Evolutionary conservation across 305 asterid genomes (phyloP), one percentile per base, ranked within the genome.

Genomic region (Rubia tinctorum): DNA sequence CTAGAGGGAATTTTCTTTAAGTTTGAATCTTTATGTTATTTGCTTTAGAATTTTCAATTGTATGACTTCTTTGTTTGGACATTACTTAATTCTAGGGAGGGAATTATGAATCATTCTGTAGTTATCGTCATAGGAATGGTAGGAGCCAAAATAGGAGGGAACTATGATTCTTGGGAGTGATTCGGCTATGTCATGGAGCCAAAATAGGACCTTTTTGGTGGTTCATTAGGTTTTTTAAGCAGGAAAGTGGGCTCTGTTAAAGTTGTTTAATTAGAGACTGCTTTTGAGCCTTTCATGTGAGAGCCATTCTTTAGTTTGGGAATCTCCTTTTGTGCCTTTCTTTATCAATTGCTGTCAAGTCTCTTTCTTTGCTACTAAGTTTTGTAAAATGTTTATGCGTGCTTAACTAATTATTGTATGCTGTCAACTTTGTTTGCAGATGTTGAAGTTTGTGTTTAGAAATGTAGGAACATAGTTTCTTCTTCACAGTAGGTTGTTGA

Each of bases 281-380:
- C n/a, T n/a, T n/a, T n/a, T n/a, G n/a, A n/a, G n/a, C n/a, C 55
- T 77, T 77, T 85, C 87, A 84, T 86, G 83, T 78, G 89, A 81
- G 82, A 81, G 82, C 79, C 77, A 58, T 81, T 84, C 86, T 85
- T 85, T 83, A 82, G 56, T 60, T n/a, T 73, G 81, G 84, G 94
- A 86, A 90, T 89, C 94, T 90, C 84, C 94, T n/a, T 80, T 66
- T 84, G 85, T 82, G 89, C 88, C 83, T 90, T 90, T 82, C 88
- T 83, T 76, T 76, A 20, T n/a, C 43, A 67, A 69, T 65, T 72
- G 79, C 64, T 67, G 49, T 59, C 71, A n/a, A n/a, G 68, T 75
- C 55, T 79, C 79, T 84, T 81, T 75, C 93, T 86, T 92, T 81
- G 86, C 71, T 53, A 82, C 80, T 86, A 87, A 88, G 98, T 60